These are phyloP conservation scores for Coemansia sp. DNA, from an alignment of 192 early-diverging fungal species.

Conservation along the genomic window DNA sequence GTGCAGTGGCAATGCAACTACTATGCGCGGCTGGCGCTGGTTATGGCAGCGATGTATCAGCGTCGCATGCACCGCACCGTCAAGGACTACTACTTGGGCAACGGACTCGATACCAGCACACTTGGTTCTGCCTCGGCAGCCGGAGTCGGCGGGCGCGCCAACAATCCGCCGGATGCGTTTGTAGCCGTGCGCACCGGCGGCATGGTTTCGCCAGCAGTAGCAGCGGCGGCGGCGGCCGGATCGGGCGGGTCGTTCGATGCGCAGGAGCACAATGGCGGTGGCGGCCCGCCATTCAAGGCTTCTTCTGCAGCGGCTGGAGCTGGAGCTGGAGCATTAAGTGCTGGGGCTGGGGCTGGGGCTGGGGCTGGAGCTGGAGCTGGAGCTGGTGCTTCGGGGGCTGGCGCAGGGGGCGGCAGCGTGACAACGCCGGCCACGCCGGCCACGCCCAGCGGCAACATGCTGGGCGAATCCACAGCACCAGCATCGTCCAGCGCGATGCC, in stretches of 20 bases:
- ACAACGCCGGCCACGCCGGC: background rate
- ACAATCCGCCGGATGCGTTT: slow-evolving; percentile 28
- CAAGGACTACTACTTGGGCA: slow-evolving; percentile 24
- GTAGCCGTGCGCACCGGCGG: background rate
- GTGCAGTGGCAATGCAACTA: slow-evolving; percentile 34
- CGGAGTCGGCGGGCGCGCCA: background rate
- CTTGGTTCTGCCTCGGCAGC: background rate
- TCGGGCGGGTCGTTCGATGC: background rate
- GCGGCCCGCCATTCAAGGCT: background rate
- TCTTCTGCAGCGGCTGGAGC: background rate
- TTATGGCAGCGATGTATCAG: slow-evolving; percentile 38
- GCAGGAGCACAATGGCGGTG: background rate
- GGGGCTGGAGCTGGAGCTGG: background rate
- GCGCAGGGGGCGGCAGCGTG: background rate
- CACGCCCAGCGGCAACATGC: background rate
- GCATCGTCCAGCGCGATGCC: background rate
- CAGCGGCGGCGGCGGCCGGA: too few relatives aligned
- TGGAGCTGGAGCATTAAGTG: too few relatives aligned
- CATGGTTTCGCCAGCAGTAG: background rate
- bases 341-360: background rate
- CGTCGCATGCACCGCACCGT: slow-evolving; percentile 28
- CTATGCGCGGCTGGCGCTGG: slow-evolving; percentile 30
- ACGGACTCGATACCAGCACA: slow-evolving; percentile 10
- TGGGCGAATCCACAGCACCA: slow-evolving; percentile 7
- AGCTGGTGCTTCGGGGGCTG: background rate